Conservation (phyloP, 495 filamentous ascomycete species). For the Penicillium paxilli region DNA sequence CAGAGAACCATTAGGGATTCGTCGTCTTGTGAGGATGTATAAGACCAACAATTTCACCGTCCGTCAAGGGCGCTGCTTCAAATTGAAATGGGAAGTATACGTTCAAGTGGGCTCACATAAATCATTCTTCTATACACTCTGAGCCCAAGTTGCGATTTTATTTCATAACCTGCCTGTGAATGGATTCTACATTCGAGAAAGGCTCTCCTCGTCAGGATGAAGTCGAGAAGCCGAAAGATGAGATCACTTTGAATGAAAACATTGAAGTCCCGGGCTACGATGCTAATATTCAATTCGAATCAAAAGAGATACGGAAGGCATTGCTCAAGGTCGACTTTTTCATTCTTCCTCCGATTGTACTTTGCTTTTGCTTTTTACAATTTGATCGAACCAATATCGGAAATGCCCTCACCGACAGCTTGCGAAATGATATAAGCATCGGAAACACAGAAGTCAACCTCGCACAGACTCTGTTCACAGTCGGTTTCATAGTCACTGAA, state of each 20-base stretch:
- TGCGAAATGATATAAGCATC: not conserved
- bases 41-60: not conserved
- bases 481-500: conserved; percentile 2
- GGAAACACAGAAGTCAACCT: conserved; percentile 4
- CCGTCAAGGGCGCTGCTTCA: not conserved
- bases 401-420: not conserved
- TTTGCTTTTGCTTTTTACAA: conserved; percentile 7
- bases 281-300: not conserved
- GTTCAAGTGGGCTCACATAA: too few relatives aligned
- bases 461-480: conserved; percentile 1
- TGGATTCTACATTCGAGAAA: not conserved
- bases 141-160: not conserved
- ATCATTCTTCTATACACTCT: not conserved
- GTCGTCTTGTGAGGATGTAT: not conserved
- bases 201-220: not conserved
- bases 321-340: conserved; percentile 3
- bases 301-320: not conserved
- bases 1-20: not conserved
- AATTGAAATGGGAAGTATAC: not conserved
- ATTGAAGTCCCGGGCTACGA: not conserved
- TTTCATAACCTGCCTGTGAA: not conserved
- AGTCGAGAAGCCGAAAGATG: not conserved
- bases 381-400: conserved; percentile 5
- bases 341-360: conserved; percentile 3
- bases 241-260: not conserved